Conservation (phyloP, 2,329 filamentous ascomycete species). For the Plenodomus tracheiphilus region DNA sequence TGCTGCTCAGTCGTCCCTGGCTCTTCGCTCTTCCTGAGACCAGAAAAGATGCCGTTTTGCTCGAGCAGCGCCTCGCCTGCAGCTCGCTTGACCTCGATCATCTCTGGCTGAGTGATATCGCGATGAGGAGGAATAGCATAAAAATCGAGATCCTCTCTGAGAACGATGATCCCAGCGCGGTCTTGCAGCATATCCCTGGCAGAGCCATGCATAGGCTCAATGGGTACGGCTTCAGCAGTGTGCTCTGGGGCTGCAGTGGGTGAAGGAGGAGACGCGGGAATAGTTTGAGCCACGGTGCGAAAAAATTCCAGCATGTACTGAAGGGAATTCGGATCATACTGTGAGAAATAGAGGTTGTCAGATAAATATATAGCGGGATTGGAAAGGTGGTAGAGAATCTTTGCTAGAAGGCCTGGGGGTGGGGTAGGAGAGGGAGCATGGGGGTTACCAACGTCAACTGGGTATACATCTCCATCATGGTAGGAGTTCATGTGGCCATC, state of each 20-base stretch:
- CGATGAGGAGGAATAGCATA: slow-evolving; percentile 88
- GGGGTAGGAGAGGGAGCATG: slow-evolving; percentile 36
- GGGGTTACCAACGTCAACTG: slow-evolving; percentile 82
- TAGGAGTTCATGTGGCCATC: slow-evolving; percentile 95
- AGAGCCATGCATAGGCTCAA: slow-evolving; percentile 72
- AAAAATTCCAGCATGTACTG: slow-evolving; percentile 99
- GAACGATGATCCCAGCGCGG: slow-evolving; percentile 92
- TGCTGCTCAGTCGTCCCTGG: slow-evolving; percentile 96
- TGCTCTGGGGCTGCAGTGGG: slow-evolving; percentile 53
- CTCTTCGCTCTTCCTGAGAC: slow-evolving; percentile 91
- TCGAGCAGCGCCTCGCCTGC: slow-evolving; percentile 82
- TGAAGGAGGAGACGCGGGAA: slow-evolving; percentile 72
- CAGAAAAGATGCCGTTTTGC: slow-evolving; percentile 95
- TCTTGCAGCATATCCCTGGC: slow-evolving; percentile 80
- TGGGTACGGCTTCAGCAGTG: slow-evolving; percentile 60
- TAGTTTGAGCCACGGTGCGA: slow-evolving; percentile 93
- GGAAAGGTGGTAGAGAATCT: slow-evolving; percentile 47
- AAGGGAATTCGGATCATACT: slow-evolving; percentile 96
- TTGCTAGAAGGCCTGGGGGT: slow-evolving; percentile 39
- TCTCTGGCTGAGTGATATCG: slow-evolving; percentile 83
- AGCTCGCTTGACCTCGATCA: slow-evolving; percentile 95
- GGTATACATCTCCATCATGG: slow-evolving; percentile 89
- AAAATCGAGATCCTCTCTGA: slow-evolving; percentile 95
- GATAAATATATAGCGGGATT: slow-evolving; percentile 57
- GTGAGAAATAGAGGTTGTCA: slow-evolving; percentile 57